Base-by-base conservation (phyloP, 2,329 filamentous ascomycete genomes). In the Trematosphaeria pertusa region DNA sequence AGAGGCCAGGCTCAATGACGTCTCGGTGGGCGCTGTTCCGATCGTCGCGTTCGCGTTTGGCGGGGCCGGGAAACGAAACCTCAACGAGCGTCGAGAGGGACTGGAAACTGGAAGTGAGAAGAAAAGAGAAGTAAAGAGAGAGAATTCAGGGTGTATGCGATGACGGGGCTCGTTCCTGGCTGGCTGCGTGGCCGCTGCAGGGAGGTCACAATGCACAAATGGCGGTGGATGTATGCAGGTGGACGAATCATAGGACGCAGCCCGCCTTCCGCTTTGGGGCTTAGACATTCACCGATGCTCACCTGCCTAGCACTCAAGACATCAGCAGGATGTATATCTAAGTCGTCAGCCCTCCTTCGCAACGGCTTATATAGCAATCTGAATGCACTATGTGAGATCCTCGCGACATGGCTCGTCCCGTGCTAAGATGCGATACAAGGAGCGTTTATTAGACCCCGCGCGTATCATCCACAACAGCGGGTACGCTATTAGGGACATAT, bases 241-340 rank as follows among this genome's bases (percentile, higher is more conserved):
- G 50, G 52, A 49, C 62, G 54, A 65, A 66, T 68, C 61, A 67
- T 45, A 52, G 30, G 50, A 36, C 52, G 38, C 44, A 41, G 50
- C 52, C 46, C 52, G 49, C 58, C 56, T 55, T 52, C 48, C 42
- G 47, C 33, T 51, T 49, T 39, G 54, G 42, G 58, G 61, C 59
- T 58, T 61, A 59, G 58, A 46, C 47, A 37, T 48, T 45, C 44
- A 46, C 47, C 35, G 28, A 22, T 61, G 61, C 60, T 62, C 62
- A 65, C 50, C 56, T 65, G 63, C 51, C 41, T 46, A 28, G 33
- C 28, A 49, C 53, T 35, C 24, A 34, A 60, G 56, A 55, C 62
- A 59, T 49, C 38, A 21, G 39, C 37, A 54, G 54, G 31, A 34
- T 34, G 7, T n/a, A 20, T 4, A 30, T 7, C 11, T 48, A 26